phyloP scores from a whole-genome alignment of 2,329 filamentous ascomycete species.

The Diaporthe capsici region DNA sequence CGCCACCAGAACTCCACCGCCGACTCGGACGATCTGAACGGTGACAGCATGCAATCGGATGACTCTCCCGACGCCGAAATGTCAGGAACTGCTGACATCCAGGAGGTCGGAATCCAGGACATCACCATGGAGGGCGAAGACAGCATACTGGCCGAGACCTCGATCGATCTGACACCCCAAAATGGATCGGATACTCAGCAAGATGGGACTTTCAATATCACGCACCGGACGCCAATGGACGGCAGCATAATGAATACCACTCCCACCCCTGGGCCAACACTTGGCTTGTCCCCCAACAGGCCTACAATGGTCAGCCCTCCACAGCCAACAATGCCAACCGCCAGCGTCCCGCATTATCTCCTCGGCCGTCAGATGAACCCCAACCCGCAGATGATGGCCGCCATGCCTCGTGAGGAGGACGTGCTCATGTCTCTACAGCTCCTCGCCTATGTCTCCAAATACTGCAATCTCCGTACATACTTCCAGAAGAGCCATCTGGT shows the following conservation, averaged over 20 bases:
- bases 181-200: slow-evolving; percentile 89
- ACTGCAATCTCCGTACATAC: slow-evolving; percentile 94
- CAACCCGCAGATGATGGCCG: slow-evolving; percentile 82
- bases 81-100: slow-evolving; percentile 84
- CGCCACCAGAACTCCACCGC: slow-evolving; percentile 92
- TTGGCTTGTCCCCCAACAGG: slow-evolving; percentile 81
- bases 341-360: slow-evolving; percentile 83
- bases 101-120: slow-evolving; percentile 88
- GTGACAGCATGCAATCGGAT: slow-evolving; percentile 86
- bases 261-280: slow-evolving; percentile 74
- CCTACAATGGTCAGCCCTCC: slow-evolving; percentile 79
- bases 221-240: slow-evolving; percentile 86
- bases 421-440: slow-evolving; percentile 98
- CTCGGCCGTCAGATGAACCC: slow-evolving; percentile 80
- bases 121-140: slow-evolving; percentile 85
- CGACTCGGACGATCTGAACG: slow-evolving; percentile 88
- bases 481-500: slow-evolving; percentile 97
- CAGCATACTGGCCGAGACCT: slow-evolving; percentile 81
- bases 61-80: slow-evolving; percentile 83
- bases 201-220: slow-evolving; percentile 93
- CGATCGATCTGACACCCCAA: slow-evolving; percentile 81
- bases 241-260: slow-evolving; percentile 85
- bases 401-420: slow-evolving; percentile 97
- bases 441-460: slow-evolving; percentile 97
- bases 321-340: slow-evolving; percentile 79